A percentile compares a stretch with the other conserved stretches of the same genome.
phyloP scores from a whole-genome alignment of 306 rosid genomes.

The Trichosanthes truncata region DNA sequence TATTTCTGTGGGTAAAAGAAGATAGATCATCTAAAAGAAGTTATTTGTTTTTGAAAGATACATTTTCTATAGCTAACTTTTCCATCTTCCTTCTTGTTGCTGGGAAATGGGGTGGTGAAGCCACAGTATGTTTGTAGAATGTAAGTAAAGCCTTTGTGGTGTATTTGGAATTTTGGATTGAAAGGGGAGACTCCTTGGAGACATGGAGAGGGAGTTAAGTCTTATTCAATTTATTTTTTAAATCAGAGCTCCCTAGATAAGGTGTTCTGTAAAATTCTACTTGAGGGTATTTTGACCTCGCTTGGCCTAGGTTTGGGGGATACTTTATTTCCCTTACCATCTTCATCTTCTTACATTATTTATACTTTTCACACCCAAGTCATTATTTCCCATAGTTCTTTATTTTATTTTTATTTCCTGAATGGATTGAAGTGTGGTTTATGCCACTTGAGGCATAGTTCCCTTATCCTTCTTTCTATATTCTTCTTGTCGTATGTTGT shows the following conservation, averaged over 20 bases:
- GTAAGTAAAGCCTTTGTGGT: background rate
- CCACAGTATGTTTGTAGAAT: background rate
- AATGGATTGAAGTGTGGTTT: background rate
- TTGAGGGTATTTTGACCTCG: background rate
- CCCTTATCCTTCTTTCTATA: background rate
- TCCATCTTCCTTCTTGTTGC: background rate
- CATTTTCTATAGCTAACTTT: background rate
- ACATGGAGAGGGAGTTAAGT: background rate
- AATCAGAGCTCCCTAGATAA: background rate
- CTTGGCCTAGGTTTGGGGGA: background rate
- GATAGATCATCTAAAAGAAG: background rate
- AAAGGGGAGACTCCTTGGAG: background rate
- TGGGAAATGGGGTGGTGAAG: background rate
- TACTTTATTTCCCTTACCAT: background rate
- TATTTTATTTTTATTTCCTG: background rate
- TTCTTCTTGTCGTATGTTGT: background rate
- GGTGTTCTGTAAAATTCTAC: background rate
- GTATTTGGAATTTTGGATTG: background rate
- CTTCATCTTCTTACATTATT: background rate
- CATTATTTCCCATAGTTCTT: background rate
- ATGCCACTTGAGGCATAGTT: background rate
- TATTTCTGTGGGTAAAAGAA: background rate
- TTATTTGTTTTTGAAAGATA: too few species aligned
- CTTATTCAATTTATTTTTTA: background rate
- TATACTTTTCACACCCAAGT: background rate